Conservation (phyloP, 768 basidiomycete species). For the Boletellus ananiceps region DNA sequence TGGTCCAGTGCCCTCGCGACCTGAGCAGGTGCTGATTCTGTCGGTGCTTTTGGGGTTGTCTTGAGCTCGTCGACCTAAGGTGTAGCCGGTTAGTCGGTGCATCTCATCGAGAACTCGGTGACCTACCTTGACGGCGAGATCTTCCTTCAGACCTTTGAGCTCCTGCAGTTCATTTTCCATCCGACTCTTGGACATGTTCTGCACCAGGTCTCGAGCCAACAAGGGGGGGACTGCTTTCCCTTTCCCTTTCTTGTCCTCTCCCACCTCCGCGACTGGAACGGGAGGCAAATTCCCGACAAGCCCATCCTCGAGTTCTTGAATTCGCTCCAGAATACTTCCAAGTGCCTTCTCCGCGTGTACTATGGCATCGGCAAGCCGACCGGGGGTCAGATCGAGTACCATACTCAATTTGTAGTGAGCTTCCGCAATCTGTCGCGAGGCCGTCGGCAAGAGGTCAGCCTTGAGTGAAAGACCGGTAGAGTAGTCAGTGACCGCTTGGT, state of each 20-base stretch:
- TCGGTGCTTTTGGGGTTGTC: conserved; percentile 61
- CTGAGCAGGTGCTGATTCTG: conserved; percentile 61
- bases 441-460: conserved; percentile 64
- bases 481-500: conserved; percentile 89
- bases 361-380: conserved; percentile 78
- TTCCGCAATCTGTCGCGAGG: conserved; percentile 91
- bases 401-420: conserved; percentile 94
- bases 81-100: background rate
- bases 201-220: conserved; percentile 46
- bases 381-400: conserved; percentile 86
- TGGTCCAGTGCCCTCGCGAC: conserved; percentile 67
- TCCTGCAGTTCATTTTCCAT: conserved; percentile 80
- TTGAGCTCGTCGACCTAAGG: conserved; percentile 86
- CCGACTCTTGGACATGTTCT: conserved; percentile 67
- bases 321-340: conserved; percentile 67
- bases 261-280: conserved; percentile 30
- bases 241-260: conserved; percentile 57
- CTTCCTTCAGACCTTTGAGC: conserved; percentile 66
- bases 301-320: conserved; percentile 53
- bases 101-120: background rate
- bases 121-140: conserved; percentile 77
- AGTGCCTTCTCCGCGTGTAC: conserved; percentile 75
- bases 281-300: conserved; percentile 32
- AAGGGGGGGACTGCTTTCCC: conserved; percentile 56
- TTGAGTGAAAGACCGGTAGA: conserved; percentile 74